A percentile compares a stretch with the other conserved stretches of the same genome.
Evolutionary conservation across 164 flowering plant species (phyloP).

Genomic region (Umbilicus rupestris): DNA sequence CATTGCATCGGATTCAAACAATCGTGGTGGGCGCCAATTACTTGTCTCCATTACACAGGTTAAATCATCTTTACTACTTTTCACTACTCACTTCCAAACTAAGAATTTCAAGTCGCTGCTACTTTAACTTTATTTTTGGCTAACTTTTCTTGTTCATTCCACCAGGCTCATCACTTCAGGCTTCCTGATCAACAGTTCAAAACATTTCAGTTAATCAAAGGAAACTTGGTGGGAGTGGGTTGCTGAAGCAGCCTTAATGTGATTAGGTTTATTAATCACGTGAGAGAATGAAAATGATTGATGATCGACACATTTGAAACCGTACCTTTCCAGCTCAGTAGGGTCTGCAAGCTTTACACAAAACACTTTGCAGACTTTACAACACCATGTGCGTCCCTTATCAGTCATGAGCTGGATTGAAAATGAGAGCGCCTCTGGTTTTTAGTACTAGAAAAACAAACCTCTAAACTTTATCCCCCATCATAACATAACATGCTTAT

Average conservation of each 20-base stretch:
- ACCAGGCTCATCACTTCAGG: no score
- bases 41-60: not conserved
- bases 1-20: not conserved
- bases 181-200: not conserved
- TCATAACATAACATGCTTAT: no score
- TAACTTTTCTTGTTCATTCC: no score
- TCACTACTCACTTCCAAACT: no score
- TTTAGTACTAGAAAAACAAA: no score
- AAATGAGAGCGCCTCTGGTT: not conserved
- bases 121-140: no score
- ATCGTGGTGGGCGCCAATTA: not conserved
- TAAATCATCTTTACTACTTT: not conserved
- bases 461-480: no score
- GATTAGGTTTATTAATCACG: not conserved
- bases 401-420: constrained; percentile 2
- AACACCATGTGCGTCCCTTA: constrained; percentile 3
- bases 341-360: not conserved
- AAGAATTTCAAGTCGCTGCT: no score
- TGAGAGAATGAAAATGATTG: not conserved
- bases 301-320: not conserved
- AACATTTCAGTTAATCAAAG: not conserved
- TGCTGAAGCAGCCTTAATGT: constrained; percentile 3
- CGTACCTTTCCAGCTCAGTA: not conserved
- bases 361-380: no score
- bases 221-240: not conserved